Conservation (phyloP, 495 filamentous ascomycete species). For the Xylaria sp. region DNA sequence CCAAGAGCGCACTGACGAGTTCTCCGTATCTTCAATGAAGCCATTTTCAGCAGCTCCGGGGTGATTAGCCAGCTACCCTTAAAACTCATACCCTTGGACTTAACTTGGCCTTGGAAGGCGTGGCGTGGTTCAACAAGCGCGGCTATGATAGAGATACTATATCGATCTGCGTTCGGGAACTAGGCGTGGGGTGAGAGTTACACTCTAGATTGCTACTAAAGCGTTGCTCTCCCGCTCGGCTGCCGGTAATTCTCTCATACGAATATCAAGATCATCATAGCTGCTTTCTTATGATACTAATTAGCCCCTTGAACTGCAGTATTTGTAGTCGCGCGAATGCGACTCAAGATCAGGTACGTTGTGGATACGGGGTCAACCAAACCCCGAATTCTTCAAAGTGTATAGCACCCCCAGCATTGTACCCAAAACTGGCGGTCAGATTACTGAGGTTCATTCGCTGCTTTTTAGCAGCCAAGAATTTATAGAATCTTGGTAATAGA, state of each 20-base stretch:
- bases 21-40: neutral
- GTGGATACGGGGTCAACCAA: slow-evolving; percentile 11
- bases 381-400: slow-evolving; percentile 6
- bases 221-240: neutral
- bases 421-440: neutral
- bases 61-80: neutral
- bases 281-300: slow-evolving; percentile 2
- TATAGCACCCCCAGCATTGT: neutral
- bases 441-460: neutral
- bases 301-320: neutral
- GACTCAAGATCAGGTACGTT: neutral
- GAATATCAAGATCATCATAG: slow-evolving; percentile 3
- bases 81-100: neutral
- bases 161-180: neutral
- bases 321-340: neutral
- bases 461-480: neutral
- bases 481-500: neutral
- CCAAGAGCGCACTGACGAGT: neutral
- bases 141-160: neutral
- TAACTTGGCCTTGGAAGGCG: neutral
- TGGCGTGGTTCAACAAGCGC: neutral
- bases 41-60: neutral
- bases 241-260: neutral
- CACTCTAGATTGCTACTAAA: neutral
- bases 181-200: neutral